Evolutionary conservation across 768 basidiomycete genomes (phyloP).

Genomic region (Agrocybe pediades): DNA sequence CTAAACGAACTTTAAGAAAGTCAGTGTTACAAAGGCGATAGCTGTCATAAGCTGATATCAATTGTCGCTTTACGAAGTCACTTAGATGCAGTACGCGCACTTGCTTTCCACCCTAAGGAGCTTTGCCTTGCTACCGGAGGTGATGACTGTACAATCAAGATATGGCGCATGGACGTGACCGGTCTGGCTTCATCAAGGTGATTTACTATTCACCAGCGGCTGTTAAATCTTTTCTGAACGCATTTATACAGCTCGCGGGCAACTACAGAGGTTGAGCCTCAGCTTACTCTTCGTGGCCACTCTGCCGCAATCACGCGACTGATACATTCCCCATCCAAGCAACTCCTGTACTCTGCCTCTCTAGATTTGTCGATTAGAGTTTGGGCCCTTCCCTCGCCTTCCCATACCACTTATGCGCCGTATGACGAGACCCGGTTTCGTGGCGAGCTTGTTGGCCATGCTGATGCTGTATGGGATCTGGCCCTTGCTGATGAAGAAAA

Average conservation of each 20-base stretch:
- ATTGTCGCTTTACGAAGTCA: conserved; percentile 56
- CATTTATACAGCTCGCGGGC: conserved; percentile 52
- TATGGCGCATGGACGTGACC: conserved; percentile 88
- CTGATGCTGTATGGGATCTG: conserved; percentile 96
- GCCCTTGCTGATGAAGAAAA: conserved; percentile 82
- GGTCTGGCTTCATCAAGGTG: conserved; percentile 77
- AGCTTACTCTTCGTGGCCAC: conserved; percentile 92
- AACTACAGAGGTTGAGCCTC: conserved; percentile 89
- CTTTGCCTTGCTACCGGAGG: conserved; percentile 89
- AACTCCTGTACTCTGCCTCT: conserved; percentile 87
- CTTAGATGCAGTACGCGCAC: conserved; percentile 87
- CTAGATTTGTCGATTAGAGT: conserved; percentile 92
- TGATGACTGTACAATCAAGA: conserved; percentile 94
- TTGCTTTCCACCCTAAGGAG: conserved; percentile 88
- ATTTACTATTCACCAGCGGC: conserved; percentile 34
- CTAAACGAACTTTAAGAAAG: conserved; percentile 87
- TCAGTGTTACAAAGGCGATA: conserved; percentile 43
- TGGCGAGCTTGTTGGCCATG: conserved; percentile 87
- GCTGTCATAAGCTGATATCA: conserved; percentile 12
- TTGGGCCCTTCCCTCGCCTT: conserved; percentile 77
- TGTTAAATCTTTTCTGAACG: conserved; percentile 14
- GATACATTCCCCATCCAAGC: conserved; percentile 74
- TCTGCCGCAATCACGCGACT: conserved; percentile 88
- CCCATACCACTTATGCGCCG: conserved; percentile 89
- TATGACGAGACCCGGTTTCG: conserved; percentile 80